These are phyloP conservation scores for Magnolia changhungtana DNA, from an alignment of 164 flowering plant species.

Conservation along the genomic window DNA sequence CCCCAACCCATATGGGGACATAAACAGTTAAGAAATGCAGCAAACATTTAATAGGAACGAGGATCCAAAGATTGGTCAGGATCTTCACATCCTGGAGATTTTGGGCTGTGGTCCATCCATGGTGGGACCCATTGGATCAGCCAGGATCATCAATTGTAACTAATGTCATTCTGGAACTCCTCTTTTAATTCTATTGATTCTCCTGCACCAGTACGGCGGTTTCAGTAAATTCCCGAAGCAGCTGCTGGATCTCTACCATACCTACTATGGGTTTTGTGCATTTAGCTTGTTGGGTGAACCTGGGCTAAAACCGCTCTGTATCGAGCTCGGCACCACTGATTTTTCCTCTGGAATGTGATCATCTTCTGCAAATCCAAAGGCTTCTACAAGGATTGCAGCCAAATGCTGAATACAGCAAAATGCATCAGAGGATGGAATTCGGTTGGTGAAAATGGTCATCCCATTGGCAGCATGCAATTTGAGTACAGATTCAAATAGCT, in stretches of 20 bases:
- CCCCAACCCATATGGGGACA: no score
- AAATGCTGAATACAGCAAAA: no score
- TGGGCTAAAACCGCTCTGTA: conserved; percentile 48
- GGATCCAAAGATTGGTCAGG: no score
- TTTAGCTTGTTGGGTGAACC: conserved; percentile 82
- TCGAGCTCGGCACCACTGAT: conserved; percentile 65
- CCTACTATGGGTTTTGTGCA: conserved; percentile 76
- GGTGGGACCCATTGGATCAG: no score
- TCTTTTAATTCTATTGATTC: conserved; percentile 5
- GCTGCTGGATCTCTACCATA: conserved; percentile 85
- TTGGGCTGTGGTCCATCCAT: no score
- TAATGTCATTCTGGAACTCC: neutral
- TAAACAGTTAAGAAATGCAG: no score
- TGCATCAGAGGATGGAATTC: neutral
- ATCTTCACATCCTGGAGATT: no score
- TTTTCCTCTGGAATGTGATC: conserved; percentile 31
- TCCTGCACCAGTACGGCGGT: conserved; percentile 71
- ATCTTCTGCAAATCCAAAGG: neutral
- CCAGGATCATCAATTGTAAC: no score
- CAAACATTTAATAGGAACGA: no score
- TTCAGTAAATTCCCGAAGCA: conserved; percentile 76
- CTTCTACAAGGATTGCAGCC: neutral
- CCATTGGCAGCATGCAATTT: neutral
- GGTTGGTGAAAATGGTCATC: neutral
- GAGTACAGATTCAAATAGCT: no score